Evolutionary conservation across 2,329 filamentous ascomycete species (phyloP), one percentile per base, ranked within the genome.

Genomic region (Volutella citrinella): DNA sequence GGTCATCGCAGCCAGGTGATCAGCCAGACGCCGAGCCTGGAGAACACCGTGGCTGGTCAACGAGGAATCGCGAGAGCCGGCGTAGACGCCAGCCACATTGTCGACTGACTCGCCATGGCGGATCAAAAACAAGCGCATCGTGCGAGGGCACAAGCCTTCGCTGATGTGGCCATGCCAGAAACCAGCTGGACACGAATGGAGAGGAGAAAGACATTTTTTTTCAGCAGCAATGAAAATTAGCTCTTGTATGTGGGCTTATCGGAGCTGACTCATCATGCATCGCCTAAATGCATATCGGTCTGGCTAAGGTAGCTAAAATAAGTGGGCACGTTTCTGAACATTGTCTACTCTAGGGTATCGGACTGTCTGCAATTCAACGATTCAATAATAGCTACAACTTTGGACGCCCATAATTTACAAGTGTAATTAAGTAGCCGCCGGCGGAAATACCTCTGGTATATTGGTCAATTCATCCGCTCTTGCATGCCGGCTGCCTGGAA

Each of bases 81-180:
- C 89, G 32, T 85, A 90, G 40, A 87, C 64, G 34, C 81, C 76
- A 24, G 83, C 84, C 38, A 93, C 83, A 60, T 95, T 95, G 64
- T 95, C 86, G 46, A 94, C 85, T 12, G 87, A 91, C 66, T 95
- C 89, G 55, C 83, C 89, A 70, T 95, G 89, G 36, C 89, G 82
- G 52, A 95, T 79, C 51, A 95, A 73, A 52, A 89, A 80, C 35
- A 95, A 46, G 40, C 54, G 61, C 60, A 65, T 64, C 60, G 33
- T 46, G 17, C 27, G 40, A 42, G 26, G 6, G 22, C 20, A 22
- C 20, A 27, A 21, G 21, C 28, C 26, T 22, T 48, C 26, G 35
- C 44, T 50, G 30, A 19, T 32, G 28, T 31, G 42, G 43, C 33
- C 34, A 42, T 21, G 37, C 40, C 38, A 33, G 40, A 36, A 38